These are phyloP conservation scores for Jamesozyma jinghongensis DNA, from an alignment of 805 yeast genomes.

Conservation along the genomic window DNA sequence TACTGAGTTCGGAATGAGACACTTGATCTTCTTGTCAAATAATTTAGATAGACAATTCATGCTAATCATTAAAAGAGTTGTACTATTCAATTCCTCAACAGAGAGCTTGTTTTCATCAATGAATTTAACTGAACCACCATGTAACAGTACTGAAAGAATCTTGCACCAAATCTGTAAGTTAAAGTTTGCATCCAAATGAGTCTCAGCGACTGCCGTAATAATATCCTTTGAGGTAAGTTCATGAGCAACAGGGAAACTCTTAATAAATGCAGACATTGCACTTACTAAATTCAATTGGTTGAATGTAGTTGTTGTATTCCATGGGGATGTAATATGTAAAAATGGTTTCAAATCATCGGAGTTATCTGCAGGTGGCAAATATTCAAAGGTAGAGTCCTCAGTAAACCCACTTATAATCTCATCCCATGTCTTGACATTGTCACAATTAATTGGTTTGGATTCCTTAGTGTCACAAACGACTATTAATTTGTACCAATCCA, in stretches of 20 bases:
- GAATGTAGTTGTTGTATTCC: constrained; percentile 29
- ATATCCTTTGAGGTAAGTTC: constrained; percentile 29
- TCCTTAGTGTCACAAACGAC: constrained; percentile 25
- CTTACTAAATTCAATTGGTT: constrained; percentile 47
- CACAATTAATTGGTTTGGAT: neutral
- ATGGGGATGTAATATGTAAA: constrained; percentile 18
- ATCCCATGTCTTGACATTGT: constrained; percentile 19
- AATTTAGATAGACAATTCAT: neutral
- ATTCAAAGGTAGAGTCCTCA: constrained; percentile 19
- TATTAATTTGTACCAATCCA: constrained; percentile 26
- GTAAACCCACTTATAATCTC: constrained; percentile 12
- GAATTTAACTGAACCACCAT: constrained; percentile 26
- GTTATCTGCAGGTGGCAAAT: constrained; percentile 25
- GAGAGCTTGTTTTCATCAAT: neutral
- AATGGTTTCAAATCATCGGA: constrained; percentile 32
- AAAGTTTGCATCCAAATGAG: constrained; percentile 7
- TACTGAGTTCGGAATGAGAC: neutral
- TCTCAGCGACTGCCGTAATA: constrained; percentile 21
- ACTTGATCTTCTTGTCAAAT: neutral
- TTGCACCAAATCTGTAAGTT: constrained; percentile 39
- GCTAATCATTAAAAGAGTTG: constrained; percentile 2
- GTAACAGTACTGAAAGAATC: constrained; percentile 26
- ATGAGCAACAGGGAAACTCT: constrained; percentile 30
- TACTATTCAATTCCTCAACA: neutral
- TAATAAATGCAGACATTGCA: constrained; percentile 42